phyloP scores from a whole-genome alignment of 2,329 filamentous ascomycete species.

The Fusarium incarnatum region DNA sequence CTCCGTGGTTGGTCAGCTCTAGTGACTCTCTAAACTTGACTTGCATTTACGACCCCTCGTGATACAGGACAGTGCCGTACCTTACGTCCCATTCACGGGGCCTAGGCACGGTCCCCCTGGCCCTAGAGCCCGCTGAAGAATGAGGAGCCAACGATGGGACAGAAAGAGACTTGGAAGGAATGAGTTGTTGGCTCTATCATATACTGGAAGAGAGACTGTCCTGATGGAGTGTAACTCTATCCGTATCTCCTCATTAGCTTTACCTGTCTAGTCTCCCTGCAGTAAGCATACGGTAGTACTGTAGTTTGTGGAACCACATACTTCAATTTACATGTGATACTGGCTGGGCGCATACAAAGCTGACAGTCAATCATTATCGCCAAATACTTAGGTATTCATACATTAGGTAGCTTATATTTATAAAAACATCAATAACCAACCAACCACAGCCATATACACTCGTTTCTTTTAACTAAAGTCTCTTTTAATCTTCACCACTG shows the following conservation, averaged over 20 bases:
- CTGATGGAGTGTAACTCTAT: slow-evolving; percentile 3
- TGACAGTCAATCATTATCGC: not conserved
- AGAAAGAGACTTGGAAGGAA: not conserved
- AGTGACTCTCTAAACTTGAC: slow-evolving; percentile 17
- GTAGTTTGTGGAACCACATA: slow-evolving; percentile 9
- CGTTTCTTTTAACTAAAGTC: not conserved
- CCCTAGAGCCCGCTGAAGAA: slow-evolving; percentile 3
- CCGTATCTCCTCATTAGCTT: not conserved
- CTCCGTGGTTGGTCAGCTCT: slow-evolving; percentile 34
- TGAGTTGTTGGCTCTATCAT: not conserved
- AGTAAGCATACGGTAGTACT: not conserved
- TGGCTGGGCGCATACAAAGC: slow-evolving; percentile 19
- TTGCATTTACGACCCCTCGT: slow-evolving; percentile 32
- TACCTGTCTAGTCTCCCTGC: slow-evolving; percentile 2
- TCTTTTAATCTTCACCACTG: slow-evolving; percentile 50
- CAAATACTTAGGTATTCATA: slow-evolving; percentile 9
- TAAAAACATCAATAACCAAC: slow-evolving; percentile 6
- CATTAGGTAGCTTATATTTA: slow-evolving; percentile 21
- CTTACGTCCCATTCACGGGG: not conserved
- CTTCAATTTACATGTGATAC: slow-evolving; percentile 43
- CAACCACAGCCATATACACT: not conserved
- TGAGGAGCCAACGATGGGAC: not conserved
- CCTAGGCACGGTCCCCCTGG: slow-evolving; percentile 2
- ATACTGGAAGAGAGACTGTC: not conserved
- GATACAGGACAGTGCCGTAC: slow-evolving; percentile 18